Conservation (phyloP, 2,329 filamentous ascomycete genomes). For the Lecanicillium sp. region DNA sequence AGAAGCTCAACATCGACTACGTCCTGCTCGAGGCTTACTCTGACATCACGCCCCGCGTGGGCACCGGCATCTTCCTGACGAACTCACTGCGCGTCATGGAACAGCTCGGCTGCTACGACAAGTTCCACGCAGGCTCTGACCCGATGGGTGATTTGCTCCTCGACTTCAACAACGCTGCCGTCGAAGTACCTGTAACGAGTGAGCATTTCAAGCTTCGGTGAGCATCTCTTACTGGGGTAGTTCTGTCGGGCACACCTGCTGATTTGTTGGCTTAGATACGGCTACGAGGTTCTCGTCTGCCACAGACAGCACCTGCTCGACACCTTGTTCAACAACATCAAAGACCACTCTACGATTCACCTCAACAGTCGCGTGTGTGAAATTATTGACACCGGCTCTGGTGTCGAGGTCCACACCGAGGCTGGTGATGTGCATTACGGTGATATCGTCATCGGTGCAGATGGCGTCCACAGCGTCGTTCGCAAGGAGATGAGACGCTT, state of each 20-base stretch:
- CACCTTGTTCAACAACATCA: constrained; percentile 26
- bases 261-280: constrained; percentile 3
- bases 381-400: constrained; percentile 15
- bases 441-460: constrained; percentile 31
- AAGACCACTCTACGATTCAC: constrained; percentile 21
- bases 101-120: constrained; percentile 34
- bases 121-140: background rate
- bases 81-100: constrained; percentile 41
- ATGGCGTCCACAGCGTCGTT: constrained; percentile 34
- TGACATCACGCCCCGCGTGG: constrained; percentile 38
- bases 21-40: constrained; percentile 40
- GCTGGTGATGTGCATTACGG: constrained; percentile 19
- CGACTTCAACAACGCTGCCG: background rate
- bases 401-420: background rate
- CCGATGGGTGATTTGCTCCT: background rate
- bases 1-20: constrained; percentile 40
- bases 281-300: constrained; percentile 8
- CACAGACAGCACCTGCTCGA: constrained; percentile 28
- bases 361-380: constrained; percentile 13
- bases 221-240: too few relatives aligned
- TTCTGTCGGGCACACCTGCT: too few relatives aligned
- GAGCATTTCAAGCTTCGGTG: constrained; percentile 2
- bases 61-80: constrained; percentile 43
- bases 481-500: constrained; percentile 24
- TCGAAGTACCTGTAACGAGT: constrained; percentile 1